Evolutionary conservation across 2,329 filamentous ascomycete species (phyloP).

Genomic region (Pseudogymnoascus sp.): DNA sequence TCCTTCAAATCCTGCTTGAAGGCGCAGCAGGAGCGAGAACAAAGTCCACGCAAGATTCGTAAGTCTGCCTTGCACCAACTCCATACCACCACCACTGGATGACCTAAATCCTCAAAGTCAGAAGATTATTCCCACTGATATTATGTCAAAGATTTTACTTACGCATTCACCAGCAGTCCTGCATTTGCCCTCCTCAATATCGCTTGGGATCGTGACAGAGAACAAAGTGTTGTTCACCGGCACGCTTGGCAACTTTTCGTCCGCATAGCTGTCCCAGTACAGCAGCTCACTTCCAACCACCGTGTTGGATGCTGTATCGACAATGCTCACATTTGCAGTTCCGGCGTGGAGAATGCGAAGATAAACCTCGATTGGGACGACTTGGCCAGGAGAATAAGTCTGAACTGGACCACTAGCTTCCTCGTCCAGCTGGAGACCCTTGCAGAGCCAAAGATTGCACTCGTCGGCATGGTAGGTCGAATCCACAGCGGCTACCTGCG

Average conservation of each 20-base stretch:
- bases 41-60: slow-evolving; percentile 51
- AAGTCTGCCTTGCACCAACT: slow-evolving; percentile 46
- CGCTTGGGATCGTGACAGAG: slow-evolving; percentile 47
- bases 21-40: slow-evolving; percentile 11
- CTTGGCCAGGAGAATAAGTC: slow-evolving; percentile 38
- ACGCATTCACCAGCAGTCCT: slow-evolving; percentile 23
- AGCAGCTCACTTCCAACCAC: slow-evolving; percentile 44
- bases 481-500: slow-evolving; percentile 34
- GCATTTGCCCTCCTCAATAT: slow-evolving; percentile 39
- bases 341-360: slow-evolving; percentile 47
- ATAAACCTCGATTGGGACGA: slow-evolving; percentile 36
- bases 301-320: slow-evolving; percentile 43
- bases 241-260: slow-evolving; percentile 36
- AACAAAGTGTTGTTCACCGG: slow-evolving; percentile 43
- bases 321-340: slow-evolving; percentile 48
- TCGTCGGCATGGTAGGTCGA: slow-evolving; percentile 18
- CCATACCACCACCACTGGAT: slow-evolving; percentile 53
- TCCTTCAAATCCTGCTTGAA: background rate
- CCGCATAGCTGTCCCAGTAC: slow-evolving; percentile 45
- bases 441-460: slow-evolving; percentile 43
- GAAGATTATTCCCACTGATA: background rate
- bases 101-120: slow-evolving; percentile 41
- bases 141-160: slow-evolving; percentile 14
- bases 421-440: slow-evolving; percentile 44
- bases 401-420: slow-evolving; percentile 34